Conservation (phyloP, 2,329 filamentous ascomycete species). For the Cordyceps fumosorosea region DNA sequence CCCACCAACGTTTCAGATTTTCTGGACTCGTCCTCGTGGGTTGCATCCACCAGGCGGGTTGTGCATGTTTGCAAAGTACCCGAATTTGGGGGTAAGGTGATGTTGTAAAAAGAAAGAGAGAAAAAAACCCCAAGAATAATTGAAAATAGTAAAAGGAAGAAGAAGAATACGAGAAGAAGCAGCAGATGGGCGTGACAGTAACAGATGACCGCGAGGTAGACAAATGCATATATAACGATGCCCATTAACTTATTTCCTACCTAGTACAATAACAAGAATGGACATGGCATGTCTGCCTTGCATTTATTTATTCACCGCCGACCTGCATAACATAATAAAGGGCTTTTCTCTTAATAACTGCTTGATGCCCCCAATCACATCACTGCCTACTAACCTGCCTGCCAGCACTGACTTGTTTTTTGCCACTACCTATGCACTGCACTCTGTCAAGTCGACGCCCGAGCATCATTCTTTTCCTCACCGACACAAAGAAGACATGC, state of each 20-base stretch:
- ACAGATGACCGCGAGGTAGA: too few relatives aligned
- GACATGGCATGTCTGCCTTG: not conserved
- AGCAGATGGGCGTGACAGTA: too few relatives aligned
- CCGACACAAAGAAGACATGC: not conserved
- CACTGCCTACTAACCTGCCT: not conserved
- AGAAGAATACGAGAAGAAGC: too few relatives aligned
- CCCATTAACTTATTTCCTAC: too few relatives aligned
- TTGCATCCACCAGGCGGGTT: not conserved
- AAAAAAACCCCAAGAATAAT: not conserved
- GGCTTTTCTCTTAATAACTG: not conserved
- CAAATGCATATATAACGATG: too few relatives aligned
- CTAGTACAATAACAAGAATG: too few relatives aligned
- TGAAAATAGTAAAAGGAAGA: not conserved
- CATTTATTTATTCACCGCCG: not conserved
- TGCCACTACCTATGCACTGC: too few relatives aligned
- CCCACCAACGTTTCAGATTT: conserved; percentile 11
- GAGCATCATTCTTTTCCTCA: not conserved
- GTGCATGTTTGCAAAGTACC: not conserved
- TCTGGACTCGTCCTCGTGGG: not conserved
- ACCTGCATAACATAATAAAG: not conserved
- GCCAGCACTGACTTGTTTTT: not conserved
- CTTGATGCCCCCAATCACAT: not conserved
- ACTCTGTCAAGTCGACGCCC: too few relatives aligned
- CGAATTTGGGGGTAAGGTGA: not conserved
- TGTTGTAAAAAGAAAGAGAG: not conserved